These are phyloP conservation scores for Ormosia emarginata DNA, from an alignment of 306 rosid genomes.

Conservation along the genomic window DNA sequence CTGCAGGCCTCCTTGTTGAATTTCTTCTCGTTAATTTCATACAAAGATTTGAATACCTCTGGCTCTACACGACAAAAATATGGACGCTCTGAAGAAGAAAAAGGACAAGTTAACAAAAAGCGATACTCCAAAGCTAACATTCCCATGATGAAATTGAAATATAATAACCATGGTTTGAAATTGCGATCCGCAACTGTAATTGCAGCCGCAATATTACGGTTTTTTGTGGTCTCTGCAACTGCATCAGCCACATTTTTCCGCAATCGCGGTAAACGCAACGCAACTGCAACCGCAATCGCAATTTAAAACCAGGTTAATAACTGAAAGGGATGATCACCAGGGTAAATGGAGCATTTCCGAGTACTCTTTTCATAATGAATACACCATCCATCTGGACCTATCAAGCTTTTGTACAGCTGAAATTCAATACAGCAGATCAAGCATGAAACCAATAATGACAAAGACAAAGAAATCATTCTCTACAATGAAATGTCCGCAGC, in stretches of 20 bases:
- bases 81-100: slow-evolving; percentile 69
- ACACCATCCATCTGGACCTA: slow-evolving; percentile 91
- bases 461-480: neutral
- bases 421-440: slow-evolving; percentile 5
- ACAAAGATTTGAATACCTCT: slow-evolving; percentile 56
- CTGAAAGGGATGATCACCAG: slow-evolving; percentile 38
- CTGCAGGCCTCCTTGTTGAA: slow-evolving; percentile 92
- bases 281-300: no score
- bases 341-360: slow-evolving; percentile 79
- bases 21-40: slow-evolving; percentile 55
- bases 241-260: no score
- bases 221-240: no score
- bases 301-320: no score
- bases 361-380: slow-evolving; percentile 68
- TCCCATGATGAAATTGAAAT: neutral
- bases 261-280: no score
- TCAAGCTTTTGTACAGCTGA: slow-evolving; percentile 83
- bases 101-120: neutral
- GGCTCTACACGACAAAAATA: slow-evolving; percentile 87
- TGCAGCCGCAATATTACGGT: no score
- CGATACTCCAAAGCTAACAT: neutral
- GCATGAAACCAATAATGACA: neutral
- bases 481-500: neutral
- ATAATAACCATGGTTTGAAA: no score
- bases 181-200: no score